phyloP scores from a whole-genome alignment of 75 land plant species.

The Sequoiadendron giganteum region DNA sequence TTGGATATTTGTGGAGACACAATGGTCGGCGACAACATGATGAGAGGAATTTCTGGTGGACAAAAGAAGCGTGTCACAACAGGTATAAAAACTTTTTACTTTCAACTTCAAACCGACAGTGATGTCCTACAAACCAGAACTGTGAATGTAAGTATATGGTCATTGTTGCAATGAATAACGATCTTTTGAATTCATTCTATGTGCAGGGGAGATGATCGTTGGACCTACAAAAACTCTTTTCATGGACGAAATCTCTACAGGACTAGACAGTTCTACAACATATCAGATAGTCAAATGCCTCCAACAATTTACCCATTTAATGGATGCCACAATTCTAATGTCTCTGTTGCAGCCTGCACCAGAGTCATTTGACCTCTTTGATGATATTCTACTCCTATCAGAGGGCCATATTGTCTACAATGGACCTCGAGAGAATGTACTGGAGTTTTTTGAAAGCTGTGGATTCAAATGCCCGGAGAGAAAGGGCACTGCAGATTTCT shows the following conservation, averaged over 20 bases:
- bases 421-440: constrained; percentile 68
- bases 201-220: constrained; percentile 82
- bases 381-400: constrained; percentile 72
- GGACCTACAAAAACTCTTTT: constrained; percentile 80
- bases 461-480: constrained; percentile 79
- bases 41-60: constrained; percentile 45
- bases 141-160: neutral
- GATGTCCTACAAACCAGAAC: neutral
- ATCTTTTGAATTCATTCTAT: neutral
- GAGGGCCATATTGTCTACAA: constrained; percentile 84
- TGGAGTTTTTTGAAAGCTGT: constrained; percentile 71
- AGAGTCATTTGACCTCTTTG: constrained; percentile 87
- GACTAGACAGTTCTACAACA: constrained; percentile 86
- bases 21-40: constrained; percentile 41
- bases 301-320: constrained; percentile 71
- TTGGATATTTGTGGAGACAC: constrained; percentile 39
- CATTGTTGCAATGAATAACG: neutral
- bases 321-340: constrained; percentile 73
- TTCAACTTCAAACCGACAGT: neutral
- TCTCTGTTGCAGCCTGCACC: constrained; percentile 94
- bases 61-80: constrained; percentile 48
- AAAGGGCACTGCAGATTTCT: constrained; percentile 79
- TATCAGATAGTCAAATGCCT: constrained; percentile 85
- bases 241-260: constrained; percentile 92
- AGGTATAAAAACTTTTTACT: constrained; percentile 8